Conservation (phyloP, 495 filamentous ascomycete species). For the Penicillium canariense region DNA sequence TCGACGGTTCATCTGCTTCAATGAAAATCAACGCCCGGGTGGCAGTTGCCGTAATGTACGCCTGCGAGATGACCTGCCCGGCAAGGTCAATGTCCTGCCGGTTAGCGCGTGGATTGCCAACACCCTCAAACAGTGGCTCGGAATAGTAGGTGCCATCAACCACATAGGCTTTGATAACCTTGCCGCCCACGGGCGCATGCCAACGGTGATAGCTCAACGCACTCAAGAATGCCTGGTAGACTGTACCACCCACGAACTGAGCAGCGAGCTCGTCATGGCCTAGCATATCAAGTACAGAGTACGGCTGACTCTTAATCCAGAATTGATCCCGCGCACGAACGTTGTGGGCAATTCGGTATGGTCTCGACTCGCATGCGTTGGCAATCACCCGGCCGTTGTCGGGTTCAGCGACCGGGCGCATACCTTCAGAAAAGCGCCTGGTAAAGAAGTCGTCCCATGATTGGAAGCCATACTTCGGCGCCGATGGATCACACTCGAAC, state of each 20-base stretch:
- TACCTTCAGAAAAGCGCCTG: slow-evolving; percentile 49
- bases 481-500: slow-evolving; percentile 25
- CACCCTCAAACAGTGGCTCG: slow-evolving; percentile 55
- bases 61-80: slow-evolving; percentile 61
- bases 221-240: slow-evolving; percentile 68
- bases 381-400: slow-evolving; percentile 48
- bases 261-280: slow-evolving; percentile 47
- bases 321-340: slow-evolving; percentile 45
- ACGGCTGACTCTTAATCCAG: slow-evolving; percentile 70
- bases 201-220: slow-evolving; percentile 68
- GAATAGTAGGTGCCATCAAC: slow-evolving; percentile 66
- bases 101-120: slow-evolving; percentile 38
- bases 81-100: slow-evolving; percentile 54
- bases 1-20: slow-evolving; percentile 62
- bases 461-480: slow-evolving; percentile 51
- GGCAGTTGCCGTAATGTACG: slow-evolving; percentile 56
- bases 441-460: slow-evolving; percentile 82
- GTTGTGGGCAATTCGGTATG: slow-evolving; percentile 22
- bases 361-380: slow-evolving; percentile 65
- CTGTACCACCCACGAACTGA: slow-evolving; percentile 57
- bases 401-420: slow-evolving; percentile 58
- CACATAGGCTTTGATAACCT: slow-evolving; percentile 52
- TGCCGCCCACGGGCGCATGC: slow-evolving; percentile 63
- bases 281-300: slow-evolving; percentile 63
- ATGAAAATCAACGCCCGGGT: slow-evolving; percentile 67